phyloP scores from a whole-genome alignment of 2,329 filamentous ascomycete species.

The Penicillium frequentans region DNA sequence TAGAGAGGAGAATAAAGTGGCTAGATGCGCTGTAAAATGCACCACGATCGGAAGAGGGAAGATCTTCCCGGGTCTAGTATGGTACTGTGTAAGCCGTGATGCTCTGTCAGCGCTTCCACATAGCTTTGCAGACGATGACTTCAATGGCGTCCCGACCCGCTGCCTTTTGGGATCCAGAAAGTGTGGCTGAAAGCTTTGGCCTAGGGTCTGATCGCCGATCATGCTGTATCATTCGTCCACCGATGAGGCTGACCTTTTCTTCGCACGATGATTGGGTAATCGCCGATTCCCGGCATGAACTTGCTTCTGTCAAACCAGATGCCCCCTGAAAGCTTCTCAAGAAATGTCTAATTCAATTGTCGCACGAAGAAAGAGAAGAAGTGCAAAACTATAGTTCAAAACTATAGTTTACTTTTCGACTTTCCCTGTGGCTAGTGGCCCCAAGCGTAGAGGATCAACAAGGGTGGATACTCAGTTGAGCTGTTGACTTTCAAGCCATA shows the following conservation, averaged over 20 bases:
- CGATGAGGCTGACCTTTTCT: background rate
- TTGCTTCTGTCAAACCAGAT: constrained; percentile 3
- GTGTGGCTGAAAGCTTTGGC: background rate
- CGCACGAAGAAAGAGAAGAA: background rate
- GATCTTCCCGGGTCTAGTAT: background rate
- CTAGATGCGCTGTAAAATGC: background rate
- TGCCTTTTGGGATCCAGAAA: background rate
- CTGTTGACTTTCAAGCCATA: constrained; percentile 1
- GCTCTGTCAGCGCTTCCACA: background rate
- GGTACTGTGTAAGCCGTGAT: background rate
- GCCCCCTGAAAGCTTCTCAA: constrained; percentile 3
- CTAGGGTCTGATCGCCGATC: constrained; percentile 11
- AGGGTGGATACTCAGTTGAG: constrained; percentile 1
- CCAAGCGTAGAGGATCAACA: constrained; percentile 6
- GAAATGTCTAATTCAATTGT: background rate
- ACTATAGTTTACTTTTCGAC: background rate
- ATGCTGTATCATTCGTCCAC: background rate
- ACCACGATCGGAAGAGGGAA: background rate
- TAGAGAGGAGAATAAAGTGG: background rate
- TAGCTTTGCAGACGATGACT: constrained; percentile 5
- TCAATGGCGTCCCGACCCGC: constrained; percentile 10
- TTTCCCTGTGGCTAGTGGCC: constrained; percentile 4
- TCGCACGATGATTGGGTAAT: constrained; percentile 1
- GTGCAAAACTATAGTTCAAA: background rate
- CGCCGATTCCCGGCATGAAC: constrained; percentile 6